These are phyloP conservation scores for Lachnellula willkommii DNA, from an alignment of 2,329 filamentous ascomycete species.

Conservation along the genomic window DNA sequence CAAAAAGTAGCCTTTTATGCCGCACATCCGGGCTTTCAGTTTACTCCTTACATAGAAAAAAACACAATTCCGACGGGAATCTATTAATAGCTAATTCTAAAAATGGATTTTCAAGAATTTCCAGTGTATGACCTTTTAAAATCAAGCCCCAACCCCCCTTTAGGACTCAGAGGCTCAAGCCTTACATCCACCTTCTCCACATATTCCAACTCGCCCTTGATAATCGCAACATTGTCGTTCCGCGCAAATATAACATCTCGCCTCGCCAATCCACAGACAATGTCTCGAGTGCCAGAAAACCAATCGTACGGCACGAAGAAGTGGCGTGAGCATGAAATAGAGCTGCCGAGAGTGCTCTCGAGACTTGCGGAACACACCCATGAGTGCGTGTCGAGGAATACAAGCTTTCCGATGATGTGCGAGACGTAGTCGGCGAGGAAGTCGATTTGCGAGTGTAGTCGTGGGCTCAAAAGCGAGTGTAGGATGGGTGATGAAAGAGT, in stretches of 20 bases:
- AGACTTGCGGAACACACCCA: conserved; percentile 30
- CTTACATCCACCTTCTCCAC: conserved; percentile 17
- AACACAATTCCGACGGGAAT: too few relatives aligned
- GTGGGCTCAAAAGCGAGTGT: not conserved
- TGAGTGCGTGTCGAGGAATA: conserved; percentile 27
- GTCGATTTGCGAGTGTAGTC: conserved; percentile 10
- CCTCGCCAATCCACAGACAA: conserved; percentile 17
- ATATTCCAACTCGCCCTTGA: conserved; percentile 27
- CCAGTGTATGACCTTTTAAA: too few relatives aligned
- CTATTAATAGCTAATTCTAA: too few relatives aligned
- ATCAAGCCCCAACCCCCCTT: too few relatives aligned
- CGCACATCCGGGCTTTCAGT: too few relatives aligned
- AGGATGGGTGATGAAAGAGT: not conserved
- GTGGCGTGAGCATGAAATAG: conserved; percentile 23
- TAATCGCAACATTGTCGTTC: conserved; percentile 25
- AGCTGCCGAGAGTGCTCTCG: conserved; percentile 1
- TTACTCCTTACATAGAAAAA: too few relatives aligned
- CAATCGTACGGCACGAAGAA: conserved; percentile 34
- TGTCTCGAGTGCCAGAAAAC: conserved; percentile 24
- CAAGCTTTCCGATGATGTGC: conserved; percentile 25
- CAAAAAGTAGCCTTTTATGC: too few relatives aligned
- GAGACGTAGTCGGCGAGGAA: conserved; percentile 15
- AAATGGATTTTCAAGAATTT: too few relatives aligned
- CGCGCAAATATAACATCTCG: conserved; percentile 27
- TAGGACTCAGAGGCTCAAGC: too few relatives aligned